Base-by-base conservation (phyloP, 1,284 basidiomycete species). In the Bjerkandera adusta region DNA sequence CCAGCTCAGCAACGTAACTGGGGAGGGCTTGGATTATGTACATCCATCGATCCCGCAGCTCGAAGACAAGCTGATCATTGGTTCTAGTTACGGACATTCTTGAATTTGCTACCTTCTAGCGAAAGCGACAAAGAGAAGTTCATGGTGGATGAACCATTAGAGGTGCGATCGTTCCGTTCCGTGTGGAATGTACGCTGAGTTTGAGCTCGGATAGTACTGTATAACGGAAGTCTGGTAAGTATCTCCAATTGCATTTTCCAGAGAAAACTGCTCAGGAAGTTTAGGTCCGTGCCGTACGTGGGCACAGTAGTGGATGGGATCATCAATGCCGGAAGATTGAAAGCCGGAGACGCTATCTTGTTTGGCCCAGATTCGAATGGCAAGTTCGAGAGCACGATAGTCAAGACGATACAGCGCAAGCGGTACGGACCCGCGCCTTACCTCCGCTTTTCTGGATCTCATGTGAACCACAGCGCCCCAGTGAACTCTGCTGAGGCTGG, bases 231-330 rank as follows among this genome's bases (percentile, higher is more conserved):
- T 91, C 20, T 93, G 67, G 63, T 64, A 26, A 21, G 63, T 66
- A 63, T 15, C 70, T 75, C 2, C 1, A 76, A 76, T 49, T 73
- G 76, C 5, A 42, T 60, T 36, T 15, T 29, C 15, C 35, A n/a
- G n/a, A n/a, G n/a, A n/a, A n/a, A n/a, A n/a, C 16, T 49, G 7
- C 32, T 38, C 29, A 25, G 65, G 11, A 32, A n/a, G 13, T 24
- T 33, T 27, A 58, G 87, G 81, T 89, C 88, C 40, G 92, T 95
- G 18, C 94, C 93, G 0, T 97, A 95, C 56, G 92, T 96, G 2
- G 95, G 96, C 27, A 96, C 94, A 1, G 96, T 97, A 5, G 91
- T 97, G 21, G 93, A 92, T 57, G 94, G 95, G 1, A 93, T 97
- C 47, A 67, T 97, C 47, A 89, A 91, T 52, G 73, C 84, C 22